A percentile compares a stretch with the other conserved stretches of the same genome.
phyloP scores from a whole-genome alignment of 768 basidiomycete species.

The Pulveroboletus ravenelii region DNA sequence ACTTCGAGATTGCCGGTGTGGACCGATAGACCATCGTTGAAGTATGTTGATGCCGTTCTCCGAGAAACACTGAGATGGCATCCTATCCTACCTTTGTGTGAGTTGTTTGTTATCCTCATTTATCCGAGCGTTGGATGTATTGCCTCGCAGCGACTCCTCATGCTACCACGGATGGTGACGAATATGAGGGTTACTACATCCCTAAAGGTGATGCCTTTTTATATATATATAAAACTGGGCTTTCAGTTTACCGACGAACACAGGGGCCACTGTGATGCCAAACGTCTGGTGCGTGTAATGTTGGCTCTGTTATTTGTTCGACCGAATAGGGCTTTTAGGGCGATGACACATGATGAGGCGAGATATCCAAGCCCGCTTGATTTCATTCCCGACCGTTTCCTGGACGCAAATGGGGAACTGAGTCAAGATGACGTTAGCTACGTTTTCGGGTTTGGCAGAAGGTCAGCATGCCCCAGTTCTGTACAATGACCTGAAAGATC shows the following conservation, averaged over 20 bases:
- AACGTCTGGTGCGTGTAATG: constrained; percentile 27
- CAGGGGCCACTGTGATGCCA: constrained; percentile 21
- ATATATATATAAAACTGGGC: background rate
- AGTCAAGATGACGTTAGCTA: constrained; percentile 19
- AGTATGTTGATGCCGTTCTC: constrained; percentile 27
- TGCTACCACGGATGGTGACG: constrained; percentile 16
- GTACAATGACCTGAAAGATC: background rate
- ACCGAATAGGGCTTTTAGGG: constrained; percentile 19
- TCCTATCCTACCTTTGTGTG: constrained; percentile 22
- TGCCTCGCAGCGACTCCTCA: constrained; percentile 13
- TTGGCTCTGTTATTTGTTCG: background rate
- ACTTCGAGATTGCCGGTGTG: constrained; percentile 24
- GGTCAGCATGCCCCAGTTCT: constrained; percentile 2
- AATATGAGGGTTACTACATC: constrained; percentile 26
- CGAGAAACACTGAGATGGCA: constrained; percentile 28
- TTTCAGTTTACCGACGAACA: background rate
- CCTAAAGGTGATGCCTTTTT: constrained; percentile 17
- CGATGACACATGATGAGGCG: constrained; percentile 30
- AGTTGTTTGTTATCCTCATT: background rate
- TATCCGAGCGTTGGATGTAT: background rate
- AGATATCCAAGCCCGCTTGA: constrained; percentile 29
- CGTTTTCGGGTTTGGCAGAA: constrained; percentile 27
- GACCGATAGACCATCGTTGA: constrained; percentile 21
- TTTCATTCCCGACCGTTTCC: constrained; percentile 33
- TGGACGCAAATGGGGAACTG: constrained; percentile 16